Percentiles rank a stretch among this genome's conserved stretches.
Conservation (phyloP, 2,329 filamentous ascomycete species). For the Bipolaris gigantea region DNA sequence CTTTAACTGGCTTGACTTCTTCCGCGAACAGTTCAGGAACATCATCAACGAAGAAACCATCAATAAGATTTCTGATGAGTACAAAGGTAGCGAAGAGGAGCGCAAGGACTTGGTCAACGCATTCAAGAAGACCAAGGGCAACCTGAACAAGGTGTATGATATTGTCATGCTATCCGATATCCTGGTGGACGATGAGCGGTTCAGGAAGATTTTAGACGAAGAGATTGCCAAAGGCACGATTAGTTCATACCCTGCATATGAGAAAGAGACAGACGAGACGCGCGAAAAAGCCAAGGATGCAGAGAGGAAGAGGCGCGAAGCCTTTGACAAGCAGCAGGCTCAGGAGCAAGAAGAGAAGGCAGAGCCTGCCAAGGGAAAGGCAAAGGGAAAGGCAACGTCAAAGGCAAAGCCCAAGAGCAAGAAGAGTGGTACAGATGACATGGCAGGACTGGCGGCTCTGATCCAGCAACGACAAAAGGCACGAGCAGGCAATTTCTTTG, state of each 20-base stretch:
- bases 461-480: conserved; percentile 43
- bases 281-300: conserved; percentile 36
- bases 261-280: conserved; percentile 58
- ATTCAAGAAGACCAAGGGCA: conserved; percentile 72
- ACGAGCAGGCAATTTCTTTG: conserved; percentile 41
- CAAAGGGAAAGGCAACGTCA: conserved; percentile 35
- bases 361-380: conserved; percentile 30
- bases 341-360: conserved; percentile 61
- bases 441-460: conserved; percentile 41
- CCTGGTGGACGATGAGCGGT: conserved; percentile 81
- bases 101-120: conserved; percentile 73
- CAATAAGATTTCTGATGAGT: conserved; percentile 71
- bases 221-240: conserved; percentile 75
- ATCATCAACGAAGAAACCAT: conserved; percentile 75
- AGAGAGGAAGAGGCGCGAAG: conserved; percentile 43
- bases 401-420: conserved; percentile 51
- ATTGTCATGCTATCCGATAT: conserved; percentile 85
- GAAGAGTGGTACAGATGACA: conserved; percentile 38
- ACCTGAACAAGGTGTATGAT: conserved; percentile 77
- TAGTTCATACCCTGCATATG: conserved; percentile 67
- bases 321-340: conserved; percentile 53
- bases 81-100: conserved; percentile 88
- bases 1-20: conserved; percentile 91
- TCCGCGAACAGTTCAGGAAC: conserved; percentile 78
- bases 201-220: conserved; percentile 75